Percentiles rank a stretch among this genome's conserved stretches.
These are phyloP conservation scores for Durusdinium trenchii DNA, from an alignment of 73 alveolate genomes.

Conservation along the genomic window DNA sequence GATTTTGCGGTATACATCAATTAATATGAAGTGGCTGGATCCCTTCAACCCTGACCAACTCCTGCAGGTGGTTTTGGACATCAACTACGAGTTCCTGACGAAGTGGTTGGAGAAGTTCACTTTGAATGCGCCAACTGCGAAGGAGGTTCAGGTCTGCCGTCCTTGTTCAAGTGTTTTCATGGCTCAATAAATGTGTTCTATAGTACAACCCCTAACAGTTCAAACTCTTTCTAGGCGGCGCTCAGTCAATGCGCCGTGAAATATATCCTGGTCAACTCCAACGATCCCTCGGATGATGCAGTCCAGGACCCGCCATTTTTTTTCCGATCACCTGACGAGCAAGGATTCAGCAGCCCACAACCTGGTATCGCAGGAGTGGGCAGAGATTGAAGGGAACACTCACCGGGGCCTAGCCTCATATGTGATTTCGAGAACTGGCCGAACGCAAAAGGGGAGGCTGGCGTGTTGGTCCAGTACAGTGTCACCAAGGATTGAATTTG, in stretches of 20 bases:
- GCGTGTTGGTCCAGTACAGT: neutral
- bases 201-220: no score
- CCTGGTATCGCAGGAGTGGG: neutral
- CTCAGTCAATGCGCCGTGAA: neutral
- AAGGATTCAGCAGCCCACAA: no score
- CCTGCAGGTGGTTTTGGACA: neutral
- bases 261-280: neutral
- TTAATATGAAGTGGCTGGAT: neutral
- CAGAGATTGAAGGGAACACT: neutral
- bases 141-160: neutral
- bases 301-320: neutral
- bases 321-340: neutral
- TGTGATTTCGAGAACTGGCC: neutral
- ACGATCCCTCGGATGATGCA: neutral
- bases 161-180: neutral
- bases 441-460: neutral
- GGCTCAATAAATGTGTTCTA: neutral
- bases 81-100: neutral
- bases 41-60: neutral
- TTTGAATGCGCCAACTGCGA: neutral
- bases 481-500: neutral
- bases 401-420: neutral
- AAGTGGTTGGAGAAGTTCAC: neutral
- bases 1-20: neutral
- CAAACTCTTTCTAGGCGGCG: neutral